Percentiles rank a stretch among this genome's conserved stretches.
These are phyloP conservation scores for Aspergillus pseudotamarii DNA, from an alignment of 2,329 filamentous ascomycete genomes.

Conservation along the genomic window DNA sequence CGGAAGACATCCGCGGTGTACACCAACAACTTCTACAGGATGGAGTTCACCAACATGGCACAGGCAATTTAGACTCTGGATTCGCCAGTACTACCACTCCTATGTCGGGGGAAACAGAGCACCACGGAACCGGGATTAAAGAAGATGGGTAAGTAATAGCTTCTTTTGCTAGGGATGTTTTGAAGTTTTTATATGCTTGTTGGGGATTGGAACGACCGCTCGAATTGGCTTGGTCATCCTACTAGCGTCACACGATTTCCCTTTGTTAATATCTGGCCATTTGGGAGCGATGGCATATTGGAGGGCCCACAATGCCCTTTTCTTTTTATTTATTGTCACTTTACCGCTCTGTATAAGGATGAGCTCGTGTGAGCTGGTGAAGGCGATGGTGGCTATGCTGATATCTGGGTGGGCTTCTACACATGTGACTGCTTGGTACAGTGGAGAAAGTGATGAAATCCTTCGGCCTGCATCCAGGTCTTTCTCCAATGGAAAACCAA, in stretches of 20 bases:
- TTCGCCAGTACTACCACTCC: conserved; percentile 22
- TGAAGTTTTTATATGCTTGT: neutral
- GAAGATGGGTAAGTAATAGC: conserved; percentile 83
- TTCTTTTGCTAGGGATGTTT: neutral
- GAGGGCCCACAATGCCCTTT: conserved; percentile 7
- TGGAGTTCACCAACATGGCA: conserved; percentile 28
- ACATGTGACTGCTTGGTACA: conserved; percentile 12
- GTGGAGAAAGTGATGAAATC: conserved; percentile 11
- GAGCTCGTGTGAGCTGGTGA: conserved; percentile 15
- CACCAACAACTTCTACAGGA: conserved; percentile 29
- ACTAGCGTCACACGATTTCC: neutral
- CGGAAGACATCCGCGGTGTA: conserved; percentile 24
- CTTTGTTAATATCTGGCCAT: neutral
- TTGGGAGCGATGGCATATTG: neutral
- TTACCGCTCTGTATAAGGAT: conserved; percentile 8
- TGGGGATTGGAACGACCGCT: neutral
- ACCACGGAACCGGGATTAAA: conserved; percentile 63
- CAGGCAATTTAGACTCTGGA: conserved; percentile 29
- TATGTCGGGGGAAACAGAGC: conserved; percentile 34
- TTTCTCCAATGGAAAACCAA: conserved; percentile 12
- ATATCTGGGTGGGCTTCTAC: conserved; percentile 12
- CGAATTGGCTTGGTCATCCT: neutral
- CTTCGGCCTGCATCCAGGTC: conserved; percentile 15
- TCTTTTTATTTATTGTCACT: conserved; percentile 9
- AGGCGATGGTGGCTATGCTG: conserved; percentile 16